Percentiles rank a stretch among this genome's conserved stretches.
Conservation (phyloP, 192 early-diverging fungal genomes). For the Obelidium mucronatum region DNA sequence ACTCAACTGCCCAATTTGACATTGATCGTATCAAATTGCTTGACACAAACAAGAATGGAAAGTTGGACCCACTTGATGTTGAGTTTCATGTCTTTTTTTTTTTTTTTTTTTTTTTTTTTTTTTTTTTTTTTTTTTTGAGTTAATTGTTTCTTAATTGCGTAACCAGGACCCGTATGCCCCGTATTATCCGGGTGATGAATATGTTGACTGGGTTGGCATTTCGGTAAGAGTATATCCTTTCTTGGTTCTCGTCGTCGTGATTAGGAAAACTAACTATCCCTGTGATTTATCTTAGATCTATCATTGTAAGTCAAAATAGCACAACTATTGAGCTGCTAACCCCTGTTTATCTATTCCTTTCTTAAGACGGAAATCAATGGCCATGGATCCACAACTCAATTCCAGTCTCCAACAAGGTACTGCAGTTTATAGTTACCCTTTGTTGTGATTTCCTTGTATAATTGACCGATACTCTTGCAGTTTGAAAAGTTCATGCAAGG, state of each 20-base stretch:
- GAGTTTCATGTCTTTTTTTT: neutral
- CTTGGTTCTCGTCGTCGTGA: neutral
- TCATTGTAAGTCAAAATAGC: too few species aligned
- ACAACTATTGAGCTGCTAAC: too few species aligned
- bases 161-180: slow-evolving; percentile 26
- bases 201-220: slow-evolving; percentile 38
- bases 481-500: slow-evolving; percentile 27
- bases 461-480: neutral
- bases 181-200: slow-evolving; percentile 38
- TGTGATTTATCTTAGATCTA: neutral
- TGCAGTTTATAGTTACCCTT: neutral
- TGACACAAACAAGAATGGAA: slow-evolving; percentile 20
- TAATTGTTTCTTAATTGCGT: too few species aligned
- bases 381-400: slow-evolving; percentile 8
- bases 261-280: too few species aligned
- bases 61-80: slow-evolving; percentile 15
- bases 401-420: neutral
- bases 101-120: neutral
- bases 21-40: slow-evolving; percentile 8
- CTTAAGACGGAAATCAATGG: neutral
- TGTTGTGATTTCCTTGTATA: too few species aligned
- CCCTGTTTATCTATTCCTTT: too few species aligned
- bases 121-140: too few species aligned
- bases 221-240: neutral
- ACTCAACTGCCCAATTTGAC: slow-evolving; percentile 1